phyloP scores from a whole-genome alignment of 176 grass and related monocot genomes.

The Phragmites australis region DNA sequence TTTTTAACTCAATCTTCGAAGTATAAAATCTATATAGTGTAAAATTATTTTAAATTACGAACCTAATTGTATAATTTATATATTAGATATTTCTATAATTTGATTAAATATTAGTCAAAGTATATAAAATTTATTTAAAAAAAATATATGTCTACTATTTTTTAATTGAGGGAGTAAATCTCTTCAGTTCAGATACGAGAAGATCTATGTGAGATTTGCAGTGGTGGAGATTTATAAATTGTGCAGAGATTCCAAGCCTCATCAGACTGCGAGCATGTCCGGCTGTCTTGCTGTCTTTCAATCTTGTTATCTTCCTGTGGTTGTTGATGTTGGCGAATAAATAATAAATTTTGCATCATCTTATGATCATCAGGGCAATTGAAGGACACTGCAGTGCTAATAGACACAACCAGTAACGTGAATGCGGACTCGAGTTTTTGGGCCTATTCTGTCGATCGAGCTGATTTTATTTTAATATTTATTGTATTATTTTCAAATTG shows the following conservation, averaged over 20 bases:
- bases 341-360: slow-evolving; percentile 26
- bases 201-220: slow-evolving; percentile 42
- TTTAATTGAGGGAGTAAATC: too few relatives aligned
- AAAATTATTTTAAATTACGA: too few relatives aligned
- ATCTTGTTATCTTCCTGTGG: slow-evolving; percentile 47
- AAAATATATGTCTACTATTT: too few relatives aligned
- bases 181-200: slow-evolving; percentile 14
- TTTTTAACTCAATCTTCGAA: too few relatives aligned
- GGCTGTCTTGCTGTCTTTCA: slow-evolving; percentile 59
- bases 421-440: slow-evolving; percentile 33
- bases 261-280: slow-evolving; percentile 44
- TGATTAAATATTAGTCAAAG: too few relatives aligned
- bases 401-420: slow-evolving; percentile 45
- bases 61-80: too few relatives aligned
- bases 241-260: slow-evolving; percentile 53
- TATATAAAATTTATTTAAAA: too few relatives aligned
- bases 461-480: not conserved
- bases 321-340: slow-evolving; percentile 34
- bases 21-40: too few relatives aligned
- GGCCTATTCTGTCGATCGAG: slow-evolving; percentile 38
- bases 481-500: not conserved
- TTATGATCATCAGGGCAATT: slow-evolving; percentile 38
- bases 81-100: too few relatives aligned
- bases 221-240: not conserved
- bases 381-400: slow-evolving; percentile 24